Evolutionary conservation across 169 alveolate species (phyloP), one percentile per base, ranked within the genome.

Genomic region (Theileria equi): DNA sequence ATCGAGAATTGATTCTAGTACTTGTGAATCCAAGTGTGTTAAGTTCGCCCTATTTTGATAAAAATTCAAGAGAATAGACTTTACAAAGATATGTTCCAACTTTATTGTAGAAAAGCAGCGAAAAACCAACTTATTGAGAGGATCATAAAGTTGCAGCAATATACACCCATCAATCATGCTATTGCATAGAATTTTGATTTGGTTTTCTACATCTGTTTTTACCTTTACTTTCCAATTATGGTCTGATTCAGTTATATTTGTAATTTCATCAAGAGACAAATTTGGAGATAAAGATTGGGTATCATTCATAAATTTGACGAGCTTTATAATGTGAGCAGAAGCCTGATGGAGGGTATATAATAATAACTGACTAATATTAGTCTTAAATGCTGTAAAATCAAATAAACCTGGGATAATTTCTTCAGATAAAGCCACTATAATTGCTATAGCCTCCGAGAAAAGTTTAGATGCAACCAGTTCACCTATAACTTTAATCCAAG

Each of bases 401-500:
- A 63, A 70, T 47, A 74, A 34, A 8, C 84, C 80, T 6, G 84
- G 84, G 31, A 74, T 17, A 62, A 32, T 26, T 28, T 65, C 73
- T 11, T 35, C 29, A 44, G 31, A 31, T 21, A 74, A 36, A 6
- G 74, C 84, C 31, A 35, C 32, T 5, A 48, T 49, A 2, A 74
- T 64, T n/a, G 80, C 62, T 6, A 74, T 43, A 3, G 80, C 69
- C 7, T 74, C 73, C 16, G 62, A 64, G 40, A 74, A 74, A n/a
- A 32, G 5, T 60, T 74, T 74, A 5, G 61, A 59, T 1, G 72
- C 71, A 8, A 80, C 28, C 43, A 74, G 80, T 21, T 74, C 80
- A 6, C 84, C 79, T 28, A 74, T 63, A 4, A 34, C 35, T 58
- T 74, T 74, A 31, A 64, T 58, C 84, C 84, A 74, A 13, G 84